Base-by-base conservation (phyloP, 768 basidiomycete species). In the Rhizopogon sp. region DNA sequence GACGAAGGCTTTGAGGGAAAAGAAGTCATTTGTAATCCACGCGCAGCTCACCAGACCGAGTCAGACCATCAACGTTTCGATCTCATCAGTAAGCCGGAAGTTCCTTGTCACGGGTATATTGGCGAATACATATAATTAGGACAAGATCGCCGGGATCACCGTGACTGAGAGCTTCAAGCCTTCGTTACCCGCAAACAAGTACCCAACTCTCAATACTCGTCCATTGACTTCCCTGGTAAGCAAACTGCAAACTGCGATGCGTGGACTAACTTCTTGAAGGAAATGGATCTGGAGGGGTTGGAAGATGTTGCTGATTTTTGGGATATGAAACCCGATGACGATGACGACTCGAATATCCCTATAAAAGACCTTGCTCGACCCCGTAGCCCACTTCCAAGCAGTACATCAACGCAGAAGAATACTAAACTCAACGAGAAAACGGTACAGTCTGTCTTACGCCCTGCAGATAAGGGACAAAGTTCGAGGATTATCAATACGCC, bases 261-360 rank as follows among this genome's bases (percentile, higher is more conserved):
- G 39, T 50, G 39, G 10, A 39, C 39, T 58, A 9, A 71, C 17
- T 16, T 28, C 13, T 35, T 3, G 50, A 58, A 91, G 90, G 85
- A 87, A 58, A 72, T 77, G 63, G 85, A 87, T 45, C 61, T 90
- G 14, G 79, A 76, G 22, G 85, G 84, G 3, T 75, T 90, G 3
- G 86, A 88, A 63, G 79, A 87, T 45, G 75, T 84, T 56, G 79
- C 83, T 13, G 81, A 84, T 57, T 87, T 90, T 60, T 90, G 88
- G 82, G 68, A 76, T 37, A 64, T 81, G 43, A 72, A 77, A 52
- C 50, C 71, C 9, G 63, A 63, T 17, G 64, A 25, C 25, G 25
- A 68, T 20, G 60, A 62, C 43, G 57, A 62, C 20, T 35, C 6
- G 31, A 52, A 52, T 46, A 45, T 56, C 7, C 56, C 55, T 1